Conservation (phyloP, 129 eudicot genomes). For the Tagetes erecta region DNA sequence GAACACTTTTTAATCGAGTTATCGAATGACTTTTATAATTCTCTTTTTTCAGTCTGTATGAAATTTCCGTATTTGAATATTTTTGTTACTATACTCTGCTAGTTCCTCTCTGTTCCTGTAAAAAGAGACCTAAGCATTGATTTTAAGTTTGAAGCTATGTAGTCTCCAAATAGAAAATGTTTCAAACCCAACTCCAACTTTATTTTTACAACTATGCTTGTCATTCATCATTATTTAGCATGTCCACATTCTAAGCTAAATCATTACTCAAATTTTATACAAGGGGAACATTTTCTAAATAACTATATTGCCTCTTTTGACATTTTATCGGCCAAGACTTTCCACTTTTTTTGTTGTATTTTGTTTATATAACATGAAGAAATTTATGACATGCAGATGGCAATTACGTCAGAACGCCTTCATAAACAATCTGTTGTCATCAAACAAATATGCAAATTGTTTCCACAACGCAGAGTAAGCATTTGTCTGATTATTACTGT, state of each 20-base stretch:
- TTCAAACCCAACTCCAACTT: background rate
- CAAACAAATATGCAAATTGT: slow-evolving; percentile 95
- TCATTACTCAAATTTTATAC: background rate
- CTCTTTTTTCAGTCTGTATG: background rate
- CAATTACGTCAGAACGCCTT: slow-evolving; percentile 85
- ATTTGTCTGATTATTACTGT: slow-evolving; percentile 8
- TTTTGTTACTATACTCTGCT: background rate
- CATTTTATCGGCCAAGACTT: background rate
- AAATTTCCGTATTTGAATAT: background rate
- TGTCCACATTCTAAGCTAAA: background rate
- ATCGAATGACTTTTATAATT: background rate
- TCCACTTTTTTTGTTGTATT: background rate
- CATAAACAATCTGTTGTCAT: slow-evolving; percentile 87
- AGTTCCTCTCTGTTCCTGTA: background rate
- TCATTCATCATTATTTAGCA: background rate
- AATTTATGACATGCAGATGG: slow-evolving; percentile 65
- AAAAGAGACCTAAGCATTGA: slow-evolving; percentile 2
- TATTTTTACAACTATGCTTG: background rate
- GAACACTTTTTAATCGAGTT: slow-evolving; percentile 15
- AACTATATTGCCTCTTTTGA: background rate
- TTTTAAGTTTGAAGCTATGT: background rate
- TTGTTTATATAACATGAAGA: background rate
- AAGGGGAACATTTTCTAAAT: background rate
- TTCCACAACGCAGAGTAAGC: slow-evolving; percentile 85
- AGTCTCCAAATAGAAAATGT: background rate